phyloP scores from a whole-genome alignment of 228 moss, liverwort and hornwort species.

The Sphagnum magellanicum region DNA sequence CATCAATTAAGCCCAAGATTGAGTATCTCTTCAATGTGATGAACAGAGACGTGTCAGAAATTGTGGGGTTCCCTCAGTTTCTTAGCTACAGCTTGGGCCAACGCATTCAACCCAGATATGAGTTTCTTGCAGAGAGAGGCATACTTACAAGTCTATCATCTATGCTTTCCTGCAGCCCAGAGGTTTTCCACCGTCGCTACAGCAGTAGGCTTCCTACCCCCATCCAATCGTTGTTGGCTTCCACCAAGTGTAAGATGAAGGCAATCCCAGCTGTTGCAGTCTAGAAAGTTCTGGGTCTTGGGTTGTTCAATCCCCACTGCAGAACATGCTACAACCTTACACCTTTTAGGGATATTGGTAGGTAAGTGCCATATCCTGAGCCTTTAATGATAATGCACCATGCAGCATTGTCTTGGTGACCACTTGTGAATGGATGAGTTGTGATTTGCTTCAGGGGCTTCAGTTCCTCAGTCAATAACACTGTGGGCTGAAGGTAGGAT shows the following conservation, averaged over 20 bases:
- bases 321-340: too few relatives aligned
- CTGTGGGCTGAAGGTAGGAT: too few relatives aligned
- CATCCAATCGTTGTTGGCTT: neutral
- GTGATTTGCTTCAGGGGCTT: too few relatives aligned
- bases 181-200: constrained; percentile 45
- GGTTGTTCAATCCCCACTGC: too few relatives aligned
- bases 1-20: constrained; percentile 66
- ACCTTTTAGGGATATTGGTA: too few relatives aligned
- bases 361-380: too few relatives aligned
- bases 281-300: too few relatives aligned
- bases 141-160: constrained; percentile 37
- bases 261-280: too few relatives aligned
- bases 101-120: constrained; percentile 54
- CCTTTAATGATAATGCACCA: too few relatives aligned
- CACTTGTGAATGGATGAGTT: too few relatives aligned
- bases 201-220: neutral
- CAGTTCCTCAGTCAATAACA: too few relatives aligned
- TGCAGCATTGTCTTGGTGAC: too few relatives aligned
- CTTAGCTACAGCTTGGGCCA: constrained; percentile 53
- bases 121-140: constrained; percentile 32
- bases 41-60: constrained; percentile 38
- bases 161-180: constrained; percentile 40
- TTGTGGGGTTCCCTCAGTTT: constrained; percentile 54
- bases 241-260: neutral
- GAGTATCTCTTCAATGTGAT: constrained; percentile 55